Evolutionary conservation across 306 rosid genomes (phyloP).

Genomic region (cucumber (Cucumis sativus)): Cucumber_9930_V3 NC_026655.2:20309501-20310000

Average conservation of each 20-base stretch:
- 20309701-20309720: slow-evolving; percentile 43
- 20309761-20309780: slow-evolving; percentile 42
- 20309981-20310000: not conserved
- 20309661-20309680: slow-evolving; percentile 46
- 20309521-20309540: slow-evolving; percentile 27
- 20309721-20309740: slow-evolving; percentile 32
- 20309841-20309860: slow-evolving; percentile 41
- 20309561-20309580: slow-evolving; percentile 41
- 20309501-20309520: slow-evolving; percentile 63
- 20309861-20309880: slow-evolving; percentile 18
- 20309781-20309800: slow-evolving; percentile 56
- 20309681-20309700: slow-evolving; percentile 27
- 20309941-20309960: too few relatives aligned
- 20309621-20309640: slow-evolving; percentile 38
- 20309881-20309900: slow-evolving; percentile 11
- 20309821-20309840: slow-evolving; percentile 29
- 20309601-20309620: slow-evolving; percentile 46
- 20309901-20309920: not conserved
- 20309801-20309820: slow-evolving; percentile 36
- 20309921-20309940: too few relatives aligned
- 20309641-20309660: slow-evolving; percentile 38
- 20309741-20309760: slow-evolving; percentile 36
- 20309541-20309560: slow-evolving; percentile 24
- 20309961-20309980: not conserved
- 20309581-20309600: slow-evolving; percentile 49